Conservation (phyloP, 1,284 basidiomycete genomes). For the Marasmius oreades region DNA sequence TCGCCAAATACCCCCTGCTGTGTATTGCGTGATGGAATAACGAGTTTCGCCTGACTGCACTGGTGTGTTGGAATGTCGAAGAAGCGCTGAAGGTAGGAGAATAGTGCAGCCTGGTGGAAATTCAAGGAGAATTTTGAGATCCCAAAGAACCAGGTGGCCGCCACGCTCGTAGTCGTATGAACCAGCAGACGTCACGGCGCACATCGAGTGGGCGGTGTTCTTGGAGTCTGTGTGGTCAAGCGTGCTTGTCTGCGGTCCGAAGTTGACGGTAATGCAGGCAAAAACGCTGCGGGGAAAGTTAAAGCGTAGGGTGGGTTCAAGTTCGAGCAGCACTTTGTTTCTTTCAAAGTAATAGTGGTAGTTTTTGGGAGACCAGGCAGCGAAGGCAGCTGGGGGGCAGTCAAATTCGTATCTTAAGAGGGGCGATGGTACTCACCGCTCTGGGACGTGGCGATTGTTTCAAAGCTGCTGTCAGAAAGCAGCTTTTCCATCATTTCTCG, state of each 20-base stretch:
- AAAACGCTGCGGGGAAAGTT: conserved; percentile 14
- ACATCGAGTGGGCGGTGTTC: conserved; percentile 21
- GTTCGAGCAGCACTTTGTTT: too few relatives aligned
- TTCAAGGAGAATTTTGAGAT: conserved; percentile 22
- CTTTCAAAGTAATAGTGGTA: too few relatives aligned
- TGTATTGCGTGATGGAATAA: conserved; percentile 23
- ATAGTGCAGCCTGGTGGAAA: conserved; percentile 22
- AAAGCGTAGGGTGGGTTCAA: too few relatives aligned
- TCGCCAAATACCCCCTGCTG: conserved; percentile 21
- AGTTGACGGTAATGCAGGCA: conserved; percentile 18
- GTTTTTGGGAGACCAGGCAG: too few relatives aligned
- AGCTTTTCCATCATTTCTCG: too few relatives aligned
- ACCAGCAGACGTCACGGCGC: conserved; percentile 22
- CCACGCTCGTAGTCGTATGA: conserved; percentile 18
- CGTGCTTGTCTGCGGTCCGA: conserved; percentile 12
- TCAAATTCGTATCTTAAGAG: too few relatives aligned
- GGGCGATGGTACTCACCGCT: too few relatives aligned
- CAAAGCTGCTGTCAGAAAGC: too few relatives aligned
- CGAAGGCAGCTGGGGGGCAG: too few relatives aligned
- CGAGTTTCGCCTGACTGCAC: conserved; percentile 19
- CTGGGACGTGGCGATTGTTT: too few relatives aligned
- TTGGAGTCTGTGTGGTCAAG: conserved; percentile 17
- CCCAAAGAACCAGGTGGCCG: conserved; percentile 25
- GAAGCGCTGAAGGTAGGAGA: conserved; percentile 24
- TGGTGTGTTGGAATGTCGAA: conserved; percentile 25